Base-by-base conservation (phyloP, 495 filamentous ascomycete species). In the Physcia stellaris region DNA sequence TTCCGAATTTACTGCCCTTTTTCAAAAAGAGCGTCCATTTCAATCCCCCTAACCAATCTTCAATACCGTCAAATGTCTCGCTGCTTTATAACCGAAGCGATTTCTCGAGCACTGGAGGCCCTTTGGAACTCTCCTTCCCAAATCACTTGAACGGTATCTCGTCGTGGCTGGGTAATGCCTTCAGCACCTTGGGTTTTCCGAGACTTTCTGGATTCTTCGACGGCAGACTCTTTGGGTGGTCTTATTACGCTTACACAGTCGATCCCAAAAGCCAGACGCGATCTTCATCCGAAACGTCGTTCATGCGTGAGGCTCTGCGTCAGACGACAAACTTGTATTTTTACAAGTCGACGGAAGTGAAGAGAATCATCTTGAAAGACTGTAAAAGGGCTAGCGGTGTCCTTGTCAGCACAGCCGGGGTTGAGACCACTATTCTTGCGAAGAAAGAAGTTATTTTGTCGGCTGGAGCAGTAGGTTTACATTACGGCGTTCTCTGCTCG, bases 371-470 rank as follows among this genome's bases (percentile, higher is more conserved):
- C 5, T 42, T 42, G 17, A 34, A 46, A 12, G 20, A 12, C 4
- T 28, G 42, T 2, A 46, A 19, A 19, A 39, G 12, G 26, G 29
- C 42, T 29, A 18, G 21, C 16, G 40, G 32, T 4, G 19, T 43
- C 1, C 0, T 3, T 2, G 32, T 43, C 1, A 12, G 29, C 21
- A 37, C 40, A 6, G 13, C 20, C 4, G 32, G 32, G 4, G n/a
- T 26, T 6, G 3, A 4, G 3, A 37, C 27, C 15, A 51, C 47
- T 4, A 45, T 80, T n/a, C 54, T 47, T 30, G 76, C 67, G 2
- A 55, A 48, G 6, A 68, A 60, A 21, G 68, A 75, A 24, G 71
- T 80, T 2, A 63, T 82, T 27, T 43, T 76, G 0, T 70, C 73
- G 0, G 66, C 65, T 15, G 77, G 77, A 6, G 51, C 70, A 6